Percentiles rank a stretch among this genome's conserved stretches.
These are phyloP conservation scores for Lolium perenne DNA, from an alignment of 176 grass and related monocot species.

Conservation along the genomic window DNA sequence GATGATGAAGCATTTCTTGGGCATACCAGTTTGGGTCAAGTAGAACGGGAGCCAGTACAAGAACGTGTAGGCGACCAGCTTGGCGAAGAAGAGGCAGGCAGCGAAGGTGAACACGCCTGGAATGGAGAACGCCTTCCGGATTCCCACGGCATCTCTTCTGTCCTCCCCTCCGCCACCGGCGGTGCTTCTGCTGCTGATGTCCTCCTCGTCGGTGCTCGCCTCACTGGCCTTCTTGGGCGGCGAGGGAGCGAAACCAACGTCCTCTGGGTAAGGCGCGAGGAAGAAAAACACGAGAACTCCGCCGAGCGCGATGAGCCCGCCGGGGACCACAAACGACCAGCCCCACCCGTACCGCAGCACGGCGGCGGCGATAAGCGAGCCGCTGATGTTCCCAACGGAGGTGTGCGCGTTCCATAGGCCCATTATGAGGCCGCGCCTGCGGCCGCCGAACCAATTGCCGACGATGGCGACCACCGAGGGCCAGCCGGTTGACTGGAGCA, in stretches of 20 bases:
- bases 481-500: conserved; percentile 71
- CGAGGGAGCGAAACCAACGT: conserved; percentile 43
- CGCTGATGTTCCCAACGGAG: conserved; percentile 66
- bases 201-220: conserved; percentile 52
- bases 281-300: conserved; percentile 61
- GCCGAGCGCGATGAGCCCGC: conserved; percentile 56
- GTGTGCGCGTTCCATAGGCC: conserved; percentile 79
- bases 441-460: conserved; percentile 71
- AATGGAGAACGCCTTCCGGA: conserved; percentile 54
- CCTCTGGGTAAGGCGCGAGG: conserved; percentile 62
- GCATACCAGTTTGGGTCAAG: conserved; percentile 66
- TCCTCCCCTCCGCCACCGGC: neutral
- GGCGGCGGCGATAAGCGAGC: conserved; percentile 61
- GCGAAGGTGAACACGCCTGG: conserved; percentile 67
- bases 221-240: conserved; percentile 28
- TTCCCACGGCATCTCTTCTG: conserved; percentile 57
- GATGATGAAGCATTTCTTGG: neutral
- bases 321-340: conserved; percentile 66
- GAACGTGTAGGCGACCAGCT: conserved; percentile 75
- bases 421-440: conserved; percentile 67
- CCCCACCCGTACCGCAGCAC: conserved; percentile 68
- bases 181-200: conserved; percentile 19
- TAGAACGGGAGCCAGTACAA: conserved; percentile 84
- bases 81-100: conserved; percentile 77
- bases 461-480: conserved; percentile 73